Percentiles rank a stretch among this genome's conserved stretches.
phyloP scores from a whole-genome alignment of 1,139 yeast genomes.

The Nakaseomyces glabratus region DNA sequence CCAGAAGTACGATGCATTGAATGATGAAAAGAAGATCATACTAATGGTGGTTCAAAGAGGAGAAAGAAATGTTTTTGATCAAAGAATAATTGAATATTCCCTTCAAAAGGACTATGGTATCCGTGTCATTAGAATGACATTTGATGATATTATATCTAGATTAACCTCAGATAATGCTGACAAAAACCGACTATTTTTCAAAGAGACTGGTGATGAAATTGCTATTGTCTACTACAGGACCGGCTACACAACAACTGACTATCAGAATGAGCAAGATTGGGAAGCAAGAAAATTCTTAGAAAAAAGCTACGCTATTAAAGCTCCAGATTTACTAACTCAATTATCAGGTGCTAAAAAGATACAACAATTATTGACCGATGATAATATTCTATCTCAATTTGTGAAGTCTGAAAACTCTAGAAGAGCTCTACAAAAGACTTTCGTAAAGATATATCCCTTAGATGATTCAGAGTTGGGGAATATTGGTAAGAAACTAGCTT shows the following conservation, averaged over 20 bases:
- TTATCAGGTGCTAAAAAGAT: conserved; percentile 87
- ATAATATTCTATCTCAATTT: conserved; percentile 40
- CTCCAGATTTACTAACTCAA: conserved; percentile 84
- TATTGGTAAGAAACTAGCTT: conserved; percentile 57
- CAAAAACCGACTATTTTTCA: conserved; percentile 42
- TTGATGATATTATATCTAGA: conserved; percentile 45
- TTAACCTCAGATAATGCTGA: conserved; percentile 35
- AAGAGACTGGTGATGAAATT: conserved; percentile 55
- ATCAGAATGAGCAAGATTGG: conserved; percentile 59
- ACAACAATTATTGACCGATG: conserved; percentile 73
- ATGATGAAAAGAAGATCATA: conserved; percentile 36
- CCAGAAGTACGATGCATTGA: conserved; percentile 42
- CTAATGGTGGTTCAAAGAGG: conserved; percentile 74
- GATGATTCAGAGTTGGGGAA: conserved; percentile 61
- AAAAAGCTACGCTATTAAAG: conserved; percentile 70
- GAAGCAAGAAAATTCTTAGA: conserved; percentile 64
- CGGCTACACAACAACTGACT: conserved; percentile 78
- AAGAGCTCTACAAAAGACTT: conserved; percentile 45
- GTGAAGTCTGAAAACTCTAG: conserved; percentile 31
- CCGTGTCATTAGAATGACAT: conserved; percentile 54
- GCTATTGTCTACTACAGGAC: conserved; percentile 85
- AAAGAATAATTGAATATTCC: conserved; percentile 69
- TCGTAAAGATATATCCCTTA: conserved; percentile 79
- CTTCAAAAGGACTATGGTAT: conserved; percentile 50
- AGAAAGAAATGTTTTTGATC: conserved; percentile 88